These are phyloP conservation scores for Cyphellophora attinorum DNA, from an alignment of 2,329 filamentous ascomycete species.

Conservation along the genomic window DNA sequence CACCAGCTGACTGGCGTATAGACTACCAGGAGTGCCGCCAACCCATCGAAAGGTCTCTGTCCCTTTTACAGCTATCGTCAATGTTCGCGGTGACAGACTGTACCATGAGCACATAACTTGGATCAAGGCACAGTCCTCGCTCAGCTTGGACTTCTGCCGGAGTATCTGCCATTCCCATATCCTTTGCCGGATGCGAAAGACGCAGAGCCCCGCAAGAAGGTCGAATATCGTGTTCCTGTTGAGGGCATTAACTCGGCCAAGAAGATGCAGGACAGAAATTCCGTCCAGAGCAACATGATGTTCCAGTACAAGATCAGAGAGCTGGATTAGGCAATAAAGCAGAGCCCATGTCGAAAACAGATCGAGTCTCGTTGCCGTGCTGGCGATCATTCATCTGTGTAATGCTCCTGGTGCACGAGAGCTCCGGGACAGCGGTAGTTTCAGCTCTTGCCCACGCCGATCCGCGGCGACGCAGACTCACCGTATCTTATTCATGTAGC, in stretches of 20 bases:
- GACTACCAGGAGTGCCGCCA: constrained; percentile 50
- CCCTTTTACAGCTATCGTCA: constrained; percentile 56
- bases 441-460: too few relatives aligned
- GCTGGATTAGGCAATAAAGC: constrained; percentile 6
- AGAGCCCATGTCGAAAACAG: too few relatives aligned
- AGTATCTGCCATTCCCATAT: constrained; percentile 57
- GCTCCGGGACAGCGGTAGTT: too few relatives aligned
- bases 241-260: constrained; percentile 44
- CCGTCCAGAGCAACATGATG: constrained; percentile 48
- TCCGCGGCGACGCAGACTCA: too few relatives aligned
- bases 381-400: too few relatives aligned
- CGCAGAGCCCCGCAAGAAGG: constrained; percentile 30
- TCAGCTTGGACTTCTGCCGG: constrained; percentile 54
- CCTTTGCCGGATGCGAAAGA: constrained; percentile 26
- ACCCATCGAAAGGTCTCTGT: constrained; percentile 46
- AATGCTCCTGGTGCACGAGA: too few relatives aligned
- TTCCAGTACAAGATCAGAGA: constrained; percentile 29
- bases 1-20: constrained; percentile 18
- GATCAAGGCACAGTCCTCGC: constrained; percentile 54
- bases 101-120: constrained; percentile 64
- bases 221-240: constrained; percentile 54
- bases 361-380: too few relatives aligned
- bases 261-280: constrained; percentile 43
- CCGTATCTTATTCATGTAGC: too few relatives aligned
- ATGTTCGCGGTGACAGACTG: constrained; percentile 57